A percentile compares a stretch with the other conserved stretches of the same genome.
These are phyloP conservation scores for Castanea mollissima DNA, from an alignment of 306 rosid genomes.

Conservation along the genomic window DNA sequence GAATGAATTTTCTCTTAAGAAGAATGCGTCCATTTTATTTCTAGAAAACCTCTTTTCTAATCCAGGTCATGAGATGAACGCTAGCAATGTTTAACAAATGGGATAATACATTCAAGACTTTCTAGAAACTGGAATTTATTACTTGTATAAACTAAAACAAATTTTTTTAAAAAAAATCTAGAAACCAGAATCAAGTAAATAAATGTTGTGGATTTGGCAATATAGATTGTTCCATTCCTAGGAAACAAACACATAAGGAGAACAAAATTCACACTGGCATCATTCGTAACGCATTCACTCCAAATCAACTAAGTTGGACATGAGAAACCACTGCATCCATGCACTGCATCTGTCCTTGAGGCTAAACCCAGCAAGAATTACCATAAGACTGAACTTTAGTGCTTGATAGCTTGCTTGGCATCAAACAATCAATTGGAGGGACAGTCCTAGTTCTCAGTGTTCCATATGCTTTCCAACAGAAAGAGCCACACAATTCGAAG, in stretches of 20 bases:
- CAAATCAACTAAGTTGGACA: neutral
- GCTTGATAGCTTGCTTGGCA: constrained; percentile 40
- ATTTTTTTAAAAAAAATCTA: neutral
- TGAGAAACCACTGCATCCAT: neutral
- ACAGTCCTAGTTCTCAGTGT: constrained; percentile 50
- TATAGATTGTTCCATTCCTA: neutral
- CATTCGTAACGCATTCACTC: neutral
- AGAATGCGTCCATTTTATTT: neutral
- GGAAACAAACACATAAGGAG: neutral
- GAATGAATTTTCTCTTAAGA: neutral
- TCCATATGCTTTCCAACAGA: constrained; percentile 85
- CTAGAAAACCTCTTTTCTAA: neutral
- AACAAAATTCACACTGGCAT: neutral
- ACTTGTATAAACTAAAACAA: too few relatives aligned
- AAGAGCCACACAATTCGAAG: constrained; percentile 32
- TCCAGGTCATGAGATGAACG: neutral
- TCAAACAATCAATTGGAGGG: constrained; percentile 58
- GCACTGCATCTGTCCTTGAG: neutral
- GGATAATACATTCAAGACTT: neutral
- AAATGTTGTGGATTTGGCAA: neutral
- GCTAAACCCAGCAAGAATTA: constrained; percentile 43
- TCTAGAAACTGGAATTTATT: too few relatives aligned
- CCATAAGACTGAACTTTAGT: constrained; percentile 14
- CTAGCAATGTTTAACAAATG: neutral
- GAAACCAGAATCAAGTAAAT: neutral